phyloP scores from a whole-genome alignment of 2,329 filamentous ascomycete species.

The Seiridium cupressi region DNA sequence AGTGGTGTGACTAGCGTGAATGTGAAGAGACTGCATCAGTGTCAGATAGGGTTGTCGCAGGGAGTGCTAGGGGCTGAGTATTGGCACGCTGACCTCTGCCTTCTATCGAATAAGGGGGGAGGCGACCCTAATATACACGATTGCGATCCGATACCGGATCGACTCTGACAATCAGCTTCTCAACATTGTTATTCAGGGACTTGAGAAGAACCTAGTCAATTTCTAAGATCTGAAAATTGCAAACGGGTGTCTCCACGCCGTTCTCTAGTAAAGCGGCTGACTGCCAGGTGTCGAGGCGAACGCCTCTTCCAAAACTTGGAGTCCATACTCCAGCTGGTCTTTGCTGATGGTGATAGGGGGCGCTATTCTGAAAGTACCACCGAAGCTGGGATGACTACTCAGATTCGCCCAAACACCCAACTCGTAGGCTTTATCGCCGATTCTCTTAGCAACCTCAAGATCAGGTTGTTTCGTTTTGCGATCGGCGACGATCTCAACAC shows the following conservation, averaged over 20 bases:
- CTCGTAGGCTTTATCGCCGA: slow-evolving; percentile 47
- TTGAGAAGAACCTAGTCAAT: too few species aligned
- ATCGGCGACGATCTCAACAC: slow-evolving; percentile 56
- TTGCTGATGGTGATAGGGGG: slow-evolving; percentile 57
- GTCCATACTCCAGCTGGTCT: slow-evolving; percentile 46
- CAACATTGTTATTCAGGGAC: too few species aligned
- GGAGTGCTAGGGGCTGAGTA: too few species aligned
- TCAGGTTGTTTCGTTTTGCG: slow-evolving; percentile 44
- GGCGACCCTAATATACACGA: too few species aligned
- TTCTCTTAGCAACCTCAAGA: slow-evolving; percentile 41
- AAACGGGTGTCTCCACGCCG: background rate
- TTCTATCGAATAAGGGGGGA: too few species aligned
- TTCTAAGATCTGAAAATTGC: too few species aligned
- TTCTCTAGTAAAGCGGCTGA: slow-evolving; percentile 24
- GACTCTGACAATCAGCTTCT: too few species aligned
- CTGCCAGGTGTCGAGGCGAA: slow-evolving; percentile 36
- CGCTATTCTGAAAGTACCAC: slow-evolving; percentile 57
- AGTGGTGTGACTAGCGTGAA: too few species aligned
- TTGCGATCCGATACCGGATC: too few species aligned
- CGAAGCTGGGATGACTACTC: slow-evolving; percentile 51
- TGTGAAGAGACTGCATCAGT: too few species aligned
- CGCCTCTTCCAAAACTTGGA: slow-evolving; percentile 56
- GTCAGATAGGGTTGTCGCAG: too few species aligned
- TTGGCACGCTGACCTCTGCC: too few species aligned
- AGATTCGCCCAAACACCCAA: slow-evolving; percentile 58